phyloP scores from a whole-genome alignment of 495 filamentous ascomycete species.

The Elasticomyces elasticus region DNA sequence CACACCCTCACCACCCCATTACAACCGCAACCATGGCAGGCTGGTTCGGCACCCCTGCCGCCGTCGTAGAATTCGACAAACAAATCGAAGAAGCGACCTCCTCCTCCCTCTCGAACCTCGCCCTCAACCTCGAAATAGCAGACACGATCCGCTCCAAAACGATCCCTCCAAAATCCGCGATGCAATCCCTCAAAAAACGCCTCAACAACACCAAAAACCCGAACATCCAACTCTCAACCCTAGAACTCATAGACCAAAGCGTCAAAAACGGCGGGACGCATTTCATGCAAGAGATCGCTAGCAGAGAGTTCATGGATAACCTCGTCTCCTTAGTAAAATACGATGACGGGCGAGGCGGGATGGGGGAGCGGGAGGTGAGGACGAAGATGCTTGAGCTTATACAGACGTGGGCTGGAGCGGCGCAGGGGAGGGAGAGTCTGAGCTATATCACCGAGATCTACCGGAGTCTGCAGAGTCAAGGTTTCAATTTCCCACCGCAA shows the following conservation, averaged over 20 bases:
- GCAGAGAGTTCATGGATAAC: slow-evolving; percentile 97
- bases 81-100: slow-evolving; percentile 91
- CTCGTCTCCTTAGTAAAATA: slow-evolving; percentile 73
- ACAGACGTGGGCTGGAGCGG: slow-evolving; percentile 84
- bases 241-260: slow-evolving; percentile 95
- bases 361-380: slow-evolving; percentile 57
- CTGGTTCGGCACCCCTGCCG: slow-evolving; percentile 75
- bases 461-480: slow-evolving; percentile 66
- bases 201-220: slow-evolving; percentile 96
- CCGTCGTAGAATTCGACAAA: slow-evolving; percentile 60
- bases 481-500: slow-evolving; percentile 80
- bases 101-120: slow-evolving; percentile 91
- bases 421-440: slow-evolving; percentile 74
- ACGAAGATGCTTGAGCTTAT: slow-evolving; percentile 85
- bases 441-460: slow-evolving; percentile 84
- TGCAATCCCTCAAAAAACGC: slow-evolving; percentile 86
- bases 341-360: slow-evolving; percentile 49
- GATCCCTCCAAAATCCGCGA: slow-evolving; percentile 91
- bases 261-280: slow-evolving; percentile 98
- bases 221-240: slow-evolving; percentile 83
- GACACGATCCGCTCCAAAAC: slow-evolving; percentile 94
- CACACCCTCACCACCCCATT: background rate
- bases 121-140: slow-evolving; percentile 92
- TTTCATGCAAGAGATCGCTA: slow-evolving; percentile 89
- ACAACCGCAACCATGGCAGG: slow-evolving; percentile 57